Percentiles rank a stretch among this genome's conserved stretches.
Conservation (phyloP, 371 early-diverging fungal genomes). For the Rhizopus microsporus region DNA sequence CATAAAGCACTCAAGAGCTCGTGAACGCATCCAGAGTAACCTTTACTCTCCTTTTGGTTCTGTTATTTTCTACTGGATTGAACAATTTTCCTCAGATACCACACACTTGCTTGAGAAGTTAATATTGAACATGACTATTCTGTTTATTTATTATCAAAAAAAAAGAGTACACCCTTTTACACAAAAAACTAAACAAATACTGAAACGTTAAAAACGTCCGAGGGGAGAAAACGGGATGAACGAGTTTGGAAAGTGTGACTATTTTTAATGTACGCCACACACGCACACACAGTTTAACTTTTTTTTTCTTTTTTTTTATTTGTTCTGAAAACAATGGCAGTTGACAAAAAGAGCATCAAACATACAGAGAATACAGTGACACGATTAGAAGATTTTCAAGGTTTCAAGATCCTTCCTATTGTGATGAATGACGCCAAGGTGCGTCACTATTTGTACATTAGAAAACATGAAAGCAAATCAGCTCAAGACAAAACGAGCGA, state of each 20-base stretch:
- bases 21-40: too few species aligned
- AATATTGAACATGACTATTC: too few species aligned
- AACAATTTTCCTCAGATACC: too few species aligned
- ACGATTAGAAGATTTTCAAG: constrained; percentile 50
- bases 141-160: too few species aligned
- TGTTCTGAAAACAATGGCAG: constrained; percentile 4
- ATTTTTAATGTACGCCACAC: constrained; percentile 1
- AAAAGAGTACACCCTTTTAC: too few species aligned
- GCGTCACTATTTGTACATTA: constrained; percentile 72
- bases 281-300: background rate
- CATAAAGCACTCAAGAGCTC: too few species aligned
- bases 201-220: too few species aligned
- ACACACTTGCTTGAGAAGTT: too few species aligned
- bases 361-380: constrained; percentile 9
- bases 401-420: constrained; percentile 61
- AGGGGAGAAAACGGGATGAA: background rate
- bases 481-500: constrained; percentile 54
- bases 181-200: too few species aligned
- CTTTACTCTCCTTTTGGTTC: too few species aligned
- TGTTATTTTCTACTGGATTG: too few species aligned
- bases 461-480: constrained; percentile 66
- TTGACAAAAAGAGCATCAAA: constrained; percentile 5
- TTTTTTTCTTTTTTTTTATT: constrained; percentile 9
- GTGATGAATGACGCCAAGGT: constrained; percentile 33
- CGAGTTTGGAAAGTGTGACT: constrained; percentile 4